Evolutionary conservation across 805 yeast genomes (phyloP), one percentile per base, ranked within the genome.

Genomic region (Candida loeiensis): DNA sequence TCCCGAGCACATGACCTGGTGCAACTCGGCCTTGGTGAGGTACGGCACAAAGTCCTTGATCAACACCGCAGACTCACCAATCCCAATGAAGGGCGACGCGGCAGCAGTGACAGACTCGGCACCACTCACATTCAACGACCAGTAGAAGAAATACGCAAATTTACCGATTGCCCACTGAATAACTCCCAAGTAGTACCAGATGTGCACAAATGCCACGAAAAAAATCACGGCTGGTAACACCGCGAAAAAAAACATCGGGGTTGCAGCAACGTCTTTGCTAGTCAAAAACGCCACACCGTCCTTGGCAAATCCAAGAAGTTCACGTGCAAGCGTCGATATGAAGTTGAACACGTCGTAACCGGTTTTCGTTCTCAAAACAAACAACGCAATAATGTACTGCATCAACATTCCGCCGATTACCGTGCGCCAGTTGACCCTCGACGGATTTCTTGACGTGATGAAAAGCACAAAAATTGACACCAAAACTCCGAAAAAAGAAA

Each of bases 21-120:
- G 83, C 43, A 79, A 63, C 55, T 79, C 85, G 9, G 82, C 80
- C 41, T 64, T 68, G 35, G 85, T 79, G 47, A 77, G 66, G 55
- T 62, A 78, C 3, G 81, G 82, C 50, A 79, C 54, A 46, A 77
- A 75, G 39, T 78, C 79, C 54, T 78, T 77, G 53, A 79, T 69
- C 50, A 79, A 70, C 45, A 79, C 73, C 4, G 83, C 82, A 39
- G 77, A 69, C 60, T 79, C 85, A 50, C 85, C 85, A 47, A 76
- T 77, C 33, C 85, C 85, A 47, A 79, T 68, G 57, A 79, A 79
- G 4, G 85, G 85, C 19, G 83, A 73, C 0, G 83, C 83, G 34
- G 83, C 81, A 4, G 82, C 81, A 20, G 78, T 79, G 34, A 78
- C 74, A 18, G 82, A 76, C 54, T 79, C 85, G 38, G 83, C 81